Base-by-base conservation (phyloP, 768 basidiomycete genomes). In the Mycena floridula region DNA sequence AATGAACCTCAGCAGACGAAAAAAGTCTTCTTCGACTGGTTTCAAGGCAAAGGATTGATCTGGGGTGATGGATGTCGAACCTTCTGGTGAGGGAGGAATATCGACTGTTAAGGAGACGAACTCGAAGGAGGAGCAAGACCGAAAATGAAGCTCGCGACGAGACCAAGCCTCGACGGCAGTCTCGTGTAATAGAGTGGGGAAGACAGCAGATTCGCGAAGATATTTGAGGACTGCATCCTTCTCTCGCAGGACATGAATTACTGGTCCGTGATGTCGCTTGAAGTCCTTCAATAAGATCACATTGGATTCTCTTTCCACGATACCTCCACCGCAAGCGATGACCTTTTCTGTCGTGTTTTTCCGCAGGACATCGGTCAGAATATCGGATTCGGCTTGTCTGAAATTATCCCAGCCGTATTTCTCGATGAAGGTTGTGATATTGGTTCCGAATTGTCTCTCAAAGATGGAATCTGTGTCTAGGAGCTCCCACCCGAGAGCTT, bases 211-310 rank as follows among this genome's bases (percentile, higher is more conserved):
- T 30, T 52, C 68, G 23, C 70, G 70, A 39, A 89, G 71, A 59
- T 82, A 89, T 15, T 66, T 62, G 40, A 85, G 74, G 49, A 90
- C 81, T 45, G 82, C 79, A 46, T 77, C 73, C 32, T 82, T 60
- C 46, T 85, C 79, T 25, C 88, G 73, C n/a, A 77, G 69, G 41
- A 90, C 69, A 62, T 88, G 79, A n/a, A 89, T 78, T 25, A 90
- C 82, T 8, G 75, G 73, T 4, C 81, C 80, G n/a, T n/a, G n/a
- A 15, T 65, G 60, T 18, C 59, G 63, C 30, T 67, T 65, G 56
- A 79, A 85, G 18, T 61, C 55, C 53, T 72, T 62, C 32, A 90
- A 68, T 0, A 80, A 54, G 5, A 75, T 66, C 11, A 86, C 68
- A n/a, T 84, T 82, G 21, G 63, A 69, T 2, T 79, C 72, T 0